Evolutionary conservation across 352 stramenopile species (phyloP).

Genomic region (Blastocystis sp.): DNA sequence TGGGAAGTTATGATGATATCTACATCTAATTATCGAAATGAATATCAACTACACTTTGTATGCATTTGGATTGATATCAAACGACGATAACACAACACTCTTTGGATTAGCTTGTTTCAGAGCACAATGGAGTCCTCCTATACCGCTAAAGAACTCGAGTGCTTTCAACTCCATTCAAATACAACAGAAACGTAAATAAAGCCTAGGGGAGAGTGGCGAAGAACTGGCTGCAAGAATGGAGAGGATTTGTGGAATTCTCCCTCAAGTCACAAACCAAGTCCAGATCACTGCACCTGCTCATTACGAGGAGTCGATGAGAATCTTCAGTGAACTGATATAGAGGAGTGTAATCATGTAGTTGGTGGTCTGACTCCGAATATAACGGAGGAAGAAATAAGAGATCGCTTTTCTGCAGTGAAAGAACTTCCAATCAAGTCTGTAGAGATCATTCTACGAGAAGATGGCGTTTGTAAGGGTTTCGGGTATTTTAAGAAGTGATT

Average conservation of each 20-base stretch:
- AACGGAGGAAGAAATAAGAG: conserved; percentile 13
- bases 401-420: conserved; percentile 37
- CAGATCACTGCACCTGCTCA: neutral
- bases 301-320: conserved; percentile 6
- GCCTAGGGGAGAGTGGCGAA: neutral
- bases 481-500: conserved; percentile 3
- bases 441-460: conserved; percentile 56
- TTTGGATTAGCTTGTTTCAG: conserved; percentile 23
- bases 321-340: neutral
- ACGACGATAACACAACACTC: neutral
- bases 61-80: conserved; percentile 63
- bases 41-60: conserved; percentile 24
- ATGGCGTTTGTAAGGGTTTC: conserved; percentile 61
- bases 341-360: conserved; percentile 29
- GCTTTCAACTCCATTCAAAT: conserved; percentile 11
- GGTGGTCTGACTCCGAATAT: conserved; percentile 57
- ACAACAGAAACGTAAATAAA: neutral
- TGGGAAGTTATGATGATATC: conserved; percentile 61
- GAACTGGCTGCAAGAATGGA: neutral
- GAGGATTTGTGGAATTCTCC: neutral
- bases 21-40: neutral
- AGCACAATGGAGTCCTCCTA: conserved; percentile 45
- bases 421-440: conserved; percentile 9
- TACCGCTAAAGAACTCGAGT: conserved; percentile 61
- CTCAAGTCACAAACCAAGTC: neutral